phyloP scores from a whole-genome alignment of 2,329 filamentous ascomycete species.

The Venturia nashicola region DNA sequence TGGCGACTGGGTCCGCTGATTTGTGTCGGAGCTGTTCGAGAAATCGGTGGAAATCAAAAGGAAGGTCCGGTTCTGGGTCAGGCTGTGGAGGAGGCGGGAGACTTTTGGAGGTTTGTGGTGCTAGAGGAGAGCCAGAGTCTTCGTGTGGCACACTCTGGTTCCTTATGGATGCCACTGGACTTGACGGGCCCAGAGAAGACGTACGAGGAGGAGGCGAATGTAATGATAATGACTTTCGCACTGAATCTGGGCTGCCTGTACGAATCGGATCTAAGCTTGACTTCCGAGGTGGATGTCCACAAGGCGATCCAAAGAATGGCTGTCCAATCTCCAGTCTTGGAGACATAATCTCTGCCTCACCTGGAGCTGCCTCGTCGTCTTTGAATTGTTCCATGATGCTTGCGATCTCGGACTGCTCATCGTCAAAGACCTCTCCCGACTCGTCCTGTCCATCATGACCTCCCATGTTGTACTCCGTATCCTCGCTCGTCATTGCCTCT shows the following conservation, averaged over 20 bases:
- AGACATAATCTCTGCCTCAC: constrained; percentile 80
- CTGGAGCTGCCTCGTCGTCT: constrained; percentile 57
- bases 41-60: constrained; percentile 96
- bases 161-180: constrained; percentile 18
- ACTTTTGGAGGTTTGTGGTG: constrained; percentile 13
- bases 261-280: constrained; percentile 72
- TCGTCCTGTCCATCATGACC: constrained; percentile 38
- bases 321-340: constrained; percentile 73
- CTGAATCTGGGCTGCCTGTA: constrained; percentile 19
- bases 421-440: constrained; percentile 31
- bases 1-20: constrained; percentile 93
- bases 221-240: not conserved
- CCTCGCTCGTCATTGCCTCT: constrained; percentile 6
- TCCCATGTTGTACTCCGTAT: constrained; percentile 15
- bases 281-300: constrained; percentile 66
- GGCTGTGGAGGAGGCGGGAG: constrained; percentile 39
- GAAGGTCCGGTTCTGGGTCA: constrained; percentile 62
- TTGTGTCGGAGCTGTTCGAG: constrained; percentile 90
- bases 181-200: constrained; percentile 20
- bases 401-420: constrained; percentile 77
- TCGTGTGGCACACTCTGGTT: constrained; percentile 15
- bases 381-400: constrained; percentile 97
- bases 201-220: constrained; percentile 21
- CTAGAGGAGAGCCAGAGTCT: constrained; percentile 16
- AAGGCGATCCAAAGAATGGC: constrained; percentile 53